A percentile compares a stretch with the other conserved stretches of the same genome.
These are phyloP conservation scores for Glycine tomentella DNA, from an alignment of 306 rosid genomes.

Conservation along the genomic window DNA sequence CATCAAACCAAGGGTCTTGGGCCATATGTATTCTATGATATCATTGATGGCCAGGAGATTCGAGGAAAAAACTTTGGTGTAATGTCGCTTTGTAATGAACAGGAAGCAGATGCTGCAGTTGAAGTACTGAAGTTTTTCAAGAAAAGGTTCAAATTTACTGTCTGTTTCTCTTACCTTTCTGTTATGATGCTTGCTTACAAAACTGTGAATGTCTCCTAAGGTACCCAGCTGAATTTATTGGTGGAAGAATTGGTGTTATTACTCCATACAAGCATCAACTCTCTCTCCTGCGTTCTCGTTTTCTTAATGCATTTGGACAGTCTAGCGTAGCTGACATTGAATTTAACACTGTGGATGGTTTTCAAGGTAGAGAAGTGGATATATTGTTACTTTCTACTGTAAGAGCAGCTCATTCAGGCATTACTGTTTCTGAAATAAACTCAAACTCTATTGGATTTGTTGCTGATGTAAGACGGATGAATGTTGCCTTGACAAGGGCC, in stretches of 20 bases:
- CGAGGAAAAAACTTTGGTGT: conserved; percentile 78
- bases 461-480: conserved; percentile 98
- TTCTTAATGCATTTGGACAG: conserved; percentile 79
- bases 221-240: conserved; percentile 78
- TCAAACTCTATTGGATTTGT: conserved; percentile 88
- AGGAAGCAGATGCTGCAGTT: conserved; percentile 92
- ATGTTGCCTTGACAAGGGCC: conserved; percentile 98
- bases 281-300: conserved; percentile 82
- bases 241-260: conserved; percentile 87
- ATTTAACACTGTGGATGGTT: conserved; percentile 96
- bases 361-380: conserved; percentile 99
- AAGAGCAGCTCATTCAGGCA: conserved; percentile 71
- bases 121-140: conserved; percentile 75
- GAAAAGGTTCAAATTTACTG: conserved; percentile 61
- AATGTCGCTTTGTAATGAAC: conserved; percentile 84
- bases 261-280: conserved; percentile 93
- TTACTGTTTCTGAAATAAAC: conserved; percentile 53
- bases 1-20: conserved; percentile 80
- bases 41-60: conserved; percentile 80
- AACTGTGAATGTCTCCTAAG: conserved; percentile 52
- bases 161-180: conserved; percentile 5
- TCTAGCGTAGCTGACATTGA: conserved; percentile 67
- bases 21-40: conserved; percentile 87
- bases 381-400: conserved; percentile 91
- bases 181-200: conserved; percentile 42